phyloP scores from a whole-genome alignment of 2,329 filamentous ascomycete genomes.

The Colletotrichum tamarilloi region DNA sequence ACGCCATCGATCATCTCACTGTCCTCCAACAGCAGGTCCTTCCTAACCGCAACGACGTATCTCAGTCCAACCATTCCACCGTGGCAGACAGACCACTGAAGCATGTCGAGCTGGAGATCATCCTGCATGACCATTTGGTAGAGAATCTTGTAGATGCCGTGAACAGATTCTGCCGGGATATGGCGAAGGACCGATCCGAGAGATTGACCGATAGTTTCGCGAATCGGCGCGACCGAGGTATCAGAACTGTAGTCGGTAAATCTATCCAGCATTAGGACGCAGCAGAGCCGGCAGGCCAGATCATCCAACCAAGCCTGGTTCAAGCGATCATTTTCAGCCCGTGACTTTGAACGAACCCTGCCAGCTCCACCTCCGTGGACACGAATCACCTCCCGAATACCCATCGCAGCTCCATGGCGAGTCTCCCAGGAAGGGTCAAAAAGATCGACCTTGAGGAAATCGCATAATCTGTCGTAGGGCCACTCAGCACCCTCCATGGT shows the following conservation, averaged over 20 bases:
- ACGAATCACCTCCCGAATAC: constrained; percentile 87
- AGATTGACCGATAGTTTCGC: constrained; percentile 95
- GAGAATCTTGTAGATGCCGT: constrained; percentile 85
- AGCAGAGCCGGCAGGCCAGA: constrained; percentile 92
- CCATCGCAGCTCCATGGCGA: constrained; percentile 95
- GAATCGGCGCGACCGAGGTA: constrained; percentile 94
- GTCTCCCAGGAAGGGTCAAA: constrained; percentile 97
- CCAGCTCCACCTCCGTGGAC: constrained; percentile 94
- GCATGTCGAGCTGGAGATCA: constrained; percentile 77
- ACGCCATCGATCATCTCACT: constrained; percentile 91
- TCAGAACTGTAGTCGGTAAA: constrained; percentile 99
- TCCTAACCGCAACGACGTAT: constrained; percentile 94
- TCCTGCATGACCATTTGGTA: constrained; percentile 93
- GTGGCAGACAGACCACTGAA: constrained; percentile 94
- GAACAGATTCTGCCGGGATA: constrained; percentile 81
- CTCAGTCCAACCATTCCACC: constrained; percentile 97
- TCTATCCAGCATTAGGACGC: constrained; percentile 95
- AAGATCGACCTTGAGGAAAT: constrained; percentile 91
- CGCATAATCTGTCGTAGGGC: constrained; percentile 94
- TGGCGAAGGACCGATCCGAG: constrained; percentile 90
- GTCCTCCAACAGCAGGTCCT: constrained; percentile 88
- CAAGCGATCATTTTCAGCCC: constrained; percentile 78
- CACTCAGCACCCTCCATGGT: constrained; percentile 85
- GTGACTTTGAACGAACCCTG: constrained; percentile 75
- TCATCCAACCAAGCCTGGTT: constrained; percentile 94